phyloP scores from a whole-genome alignment of 495 filamentous ascomycete genomes.

The Hyaloscypha variabilis region DNA sequence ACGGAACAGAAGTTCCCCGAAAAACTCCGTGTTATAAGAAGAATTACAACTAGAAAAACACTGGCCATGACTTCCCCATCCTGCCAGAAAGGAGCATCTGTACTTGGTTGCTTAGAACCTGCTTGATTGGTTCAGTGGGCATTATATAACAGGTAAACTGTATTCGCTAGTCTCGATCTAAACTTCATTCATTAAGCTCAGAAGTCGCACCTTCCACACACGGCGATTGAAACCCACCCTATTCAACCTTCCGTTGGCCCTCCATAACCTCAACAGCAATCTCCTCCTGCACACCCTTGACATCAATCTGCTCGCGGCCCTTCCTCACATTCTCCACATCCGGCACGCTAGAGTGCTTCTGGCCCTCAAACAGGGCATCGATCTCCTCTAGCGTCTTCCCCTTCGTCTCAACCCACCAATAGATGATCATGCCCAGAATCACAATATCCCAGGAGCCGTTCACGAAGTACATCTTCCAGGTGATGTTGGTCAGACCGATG shows the following conservation, averaged over 20 bases:
- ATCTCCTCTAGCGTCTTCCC: constrained; percentile 33
- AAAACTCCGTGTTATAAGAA: no score
- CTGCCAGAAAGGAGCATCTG: no score
- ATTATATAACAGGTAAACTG: no score
- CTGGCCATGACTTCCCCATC: no score
- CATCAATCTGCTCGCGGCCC: constrained; percentile 76
- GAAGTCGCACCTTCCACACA: no score
- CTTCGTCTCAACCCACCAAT: constrained; percentile 39
- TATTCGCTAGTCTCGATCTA: no score
- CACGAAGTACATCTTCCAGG: constrained; percentile 50
- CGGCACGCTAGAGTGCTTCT: constrained; percentile 25
- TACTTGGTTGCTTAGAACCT: no score
- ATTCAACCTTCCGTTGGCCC: background rate
- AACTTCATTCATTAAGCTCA: no score
- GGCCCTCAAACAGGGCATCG: constrained; percentile 29
- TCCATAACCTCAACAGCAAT: constrained; percentile 2
- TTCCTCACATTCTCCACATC: constrained; percentile 57
- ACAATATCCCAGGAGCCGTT: constrained; percentile 28
- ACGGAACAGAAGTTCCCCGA: no score
- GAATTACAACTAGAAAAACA: no score
- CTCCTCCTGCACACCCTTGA: constrained; percentile 49
- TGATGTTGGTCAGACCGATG: constrained; percentile 49
- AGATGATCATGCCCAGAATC: constrained; percentile 28
- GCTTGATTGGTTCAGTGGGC: no score
- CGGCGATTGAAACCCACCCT: background rate